Percentiles rank a stretch among this genome's conserved stretches.
These are phyloP conservation scores for Colletotrichum chrysophilum DNA, from an alignment of 2,329 filamentous ascomycete genomes.

Conservation along the genomic window DNA sequence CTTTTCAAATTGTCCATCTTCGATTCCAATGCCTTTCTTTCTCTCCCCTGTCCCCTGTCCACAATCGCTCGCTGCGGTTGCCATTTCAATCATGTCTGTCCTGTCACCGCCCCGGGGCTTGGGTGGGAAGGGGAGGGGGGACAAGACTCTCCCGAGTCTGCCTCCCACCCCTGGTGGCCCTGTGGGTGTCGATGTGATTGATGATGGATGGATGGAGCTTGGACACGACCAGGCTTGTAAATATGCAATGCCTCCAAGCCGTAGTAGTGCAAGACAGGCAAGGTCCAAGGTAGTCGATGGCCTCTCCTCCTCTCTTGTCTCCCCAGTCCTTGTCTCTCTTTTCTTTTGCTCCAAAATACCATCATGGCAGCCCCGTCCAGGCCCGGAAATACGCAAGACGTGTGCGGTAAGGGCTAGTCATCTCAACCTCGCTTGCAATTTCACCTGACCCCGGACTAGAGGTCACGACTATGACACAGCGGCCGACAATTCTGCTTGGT, in stretches of 20 bases:
- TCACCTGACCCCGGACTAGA: not conserved
- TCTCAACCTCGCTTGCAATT: not conserved
- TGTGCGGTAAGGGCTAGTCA: not conserved
- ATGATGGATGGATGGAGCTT: not conserved
- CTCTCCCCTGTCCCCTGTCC: not conserved
- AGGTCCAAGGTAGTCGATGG: not conserved
- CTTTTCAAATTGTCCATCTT: not conserved
- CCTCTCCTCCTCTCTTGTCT: not conserved
- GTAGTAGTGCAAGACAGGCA: not conserved
- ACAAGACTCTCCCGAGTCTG: not conserved
- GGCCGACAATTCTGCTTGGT: not conserved
- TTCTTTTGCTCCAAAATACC: not conserved
- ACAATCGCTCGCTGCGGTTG: not conserved
- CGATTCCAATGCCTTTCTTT: not conserved
- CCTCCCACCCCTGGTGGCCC: not conserved
- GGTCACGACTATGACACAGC: not conserved
- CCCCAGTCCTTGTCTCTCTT: not conserved
- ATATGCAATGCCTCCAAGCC: not conserved
- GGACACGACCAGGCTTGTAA: not conserved
- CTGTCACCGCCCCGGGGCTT: not conserved
- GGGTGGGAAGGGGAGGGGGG: not conserved
- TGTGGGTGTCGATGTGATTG: not conserved
- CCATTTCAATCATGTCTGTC: not conserved
- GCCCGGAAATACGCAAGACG: not conserved
- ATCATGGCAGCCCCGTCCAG: not conserved